Evolutionary conservation across 371 early-diverging fungal species (phyloP), one percentile per base, ranked within the genome.

Genomic region (Mucor sp.): DNA sequence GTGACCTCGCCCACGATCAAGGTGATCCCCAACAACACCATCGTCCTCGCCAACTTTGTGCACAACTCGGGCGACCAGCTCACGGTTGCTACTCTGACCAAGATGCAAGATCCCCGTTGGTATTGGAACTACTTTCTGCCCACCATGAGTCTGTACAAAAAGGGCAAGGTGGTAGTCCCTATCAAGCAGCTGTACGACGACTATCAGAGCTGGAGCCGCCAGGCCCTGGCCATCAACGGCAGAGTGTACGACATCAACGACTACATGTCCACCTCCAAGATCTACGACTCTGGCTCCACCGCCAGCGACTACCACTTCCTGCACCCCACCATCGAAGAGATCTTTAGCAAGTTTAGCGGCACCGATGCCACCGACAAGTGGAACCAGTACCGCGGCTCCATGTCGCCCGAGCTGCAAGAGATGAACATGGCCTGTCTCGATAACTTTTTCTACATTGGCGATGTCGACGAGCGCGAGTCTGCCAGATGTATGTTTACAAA

Each of bases 401-500:
- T 82, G 77, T 63, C 72, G 1, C 67, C 67, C 1, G 82, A 65
- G 48, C 77, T 68, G 28, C 82, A 79, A 62, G 79, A 61, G 9
- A 65, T 66, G 55, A 83, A 81, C 63, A 62, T 79, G 76, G 72
- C 85, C 53, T 98, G 98, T 79, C 81, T 98, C 65, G 86, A 94
- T 60, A 88, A 90, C 60, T 80, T 91, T 64, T 96, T 96, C 74
- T 95, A 93, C 73, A 91, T 91, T 62, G 99, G 98, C 28, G 90
- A 91, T 44, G 85, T 97, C 6, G 98, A 97, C 74, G 80, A 85
- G 41, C 92, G 97, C 39, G 87, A 92, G 39, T 85, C 93, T 4
- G 75, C 89, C 23, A 85, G 86, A 23, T 98, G 99, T 80, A 85
- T 88, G 69, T 92, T 97, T 77, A 89, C 94, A 58, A 95, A 96